Base-by-base conservation (phyloP, 2,329 filamentous ascomycete genomes). In the Diaporthe helianthi region DNA sequence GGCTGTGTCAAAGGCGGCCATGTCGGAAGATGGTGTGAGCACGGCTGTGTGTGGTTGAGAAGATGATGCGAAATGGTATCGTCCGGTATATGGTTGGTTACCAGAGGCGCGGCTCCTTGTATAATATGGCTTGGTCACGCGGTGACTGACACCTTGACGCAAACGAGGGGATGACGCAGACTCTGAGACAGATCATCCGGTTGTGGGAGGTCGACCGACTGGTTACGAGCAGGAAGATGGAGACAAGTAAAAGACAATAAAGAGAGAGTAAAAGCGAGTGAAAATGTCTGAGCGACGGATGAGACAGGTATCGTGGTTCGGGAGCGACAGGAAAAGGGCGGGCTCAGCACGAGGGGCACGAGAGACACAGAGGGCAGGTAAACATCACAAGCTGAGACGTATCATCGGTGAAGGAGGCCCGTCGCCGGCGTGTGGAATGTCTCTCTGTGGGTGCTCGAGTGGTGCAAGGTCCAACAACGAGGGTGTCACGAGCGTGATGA, bases 401-500 rank as follows among this genome's bases (percentile, higher is more conserved):
- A 49, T 41, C 52, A 67, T 38, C 44, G 46, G 44, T 51, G 52
- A 22, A 36, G 58, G 58, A 49, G 58, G n/a, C 29, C 17, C 29
- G 53, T 26, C 33, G 53, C 44, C 24, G 61, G 51, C 55, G 46
- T 36, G 33, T 44, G 38, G 69, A 26, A 22, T 68, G 69, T 52
- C 33, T 49, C 24, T 55, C 13, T 19, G 49, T 15, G 10, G 49
- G 51, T 26, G 54, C 22, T 58, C 54, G 31, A 44, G 54, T 70
- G 41, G 58, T 58, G 55, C 69, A 70, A n/a, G 53, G 55, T 46
- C 41, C 41, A 49, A 54, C 58, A 64, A 55, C 36, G n/a, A 24
- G 33, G 47, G 68, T 67, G 29, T 69, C 64, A 68, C 69, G 41
- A 65, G 58, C 51, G 61, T 61, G 51, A 58, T 68, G 65, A 70